Base-by-base conservation (phyloP, 2,329 filamentous ascomycete genomes). In the Colletotrichum sp. region DNA sequence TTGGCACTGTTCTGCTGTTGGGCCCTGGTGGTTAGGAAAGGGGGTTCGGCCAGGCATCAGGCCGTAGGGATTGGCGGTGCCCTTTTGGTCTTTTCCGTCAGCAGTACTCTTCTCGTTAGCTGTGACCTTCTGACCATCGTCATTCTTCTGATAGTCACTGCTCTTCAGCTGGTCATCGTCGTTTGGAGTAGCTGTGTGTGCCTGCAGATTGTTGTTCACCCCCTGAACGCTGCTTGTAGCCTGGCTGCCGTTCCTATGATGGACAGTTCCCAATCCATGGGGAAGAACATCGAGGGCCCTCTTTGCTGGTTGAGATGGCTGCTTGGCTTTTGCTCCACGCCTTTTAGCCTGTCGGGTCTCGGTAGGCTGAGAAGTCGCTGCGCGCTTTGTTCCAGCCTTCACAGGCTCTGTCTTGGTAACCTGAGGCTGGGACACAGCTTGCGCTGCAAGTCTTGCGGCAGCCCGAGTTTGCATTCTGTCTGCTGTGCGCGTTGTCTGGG, bases 1-100 rank as follows among this genome's bases (percentile, higher is more conserved):
- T 75, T 92, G 87, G 79, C 94, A 96, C 77, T 94, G 91, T 65
- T 91, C 89, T 0, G 87, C 78, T 0, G 92, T 95, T 0, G 95
- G 95, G 69, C 87, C 88, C 4, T 82, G 77, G 81, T 90, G 93
- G 70, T 92, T 86, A 0, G 94, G 93, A 76, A 93, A 97, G 0
- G 94, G 95, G 1, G 91, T 89, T 66, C 79, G 78, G 29, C 90
- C 89, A 31, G 89, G 89, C 3, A 85, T 90, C 33, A 91, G 79
- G 15, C 88, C 86, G 70, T 91, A 91, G 4, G 83, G 83, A 66
- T 78, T 77, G 6, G 81, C 79, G 67, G 80, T 80, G 2, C 76
- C 73, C n/a, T 74, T 77, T 63, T 76, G 80, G 2, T 62, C 47
- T 51, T 58, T 34, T 59, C 12, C 31, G 5, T 29, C 8, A 21